These are phyloP conservation scores for Tripterygium wilfordii DNA, from an alignment of 177 flowering plant species.

Conservation along the genomic window DNA sequence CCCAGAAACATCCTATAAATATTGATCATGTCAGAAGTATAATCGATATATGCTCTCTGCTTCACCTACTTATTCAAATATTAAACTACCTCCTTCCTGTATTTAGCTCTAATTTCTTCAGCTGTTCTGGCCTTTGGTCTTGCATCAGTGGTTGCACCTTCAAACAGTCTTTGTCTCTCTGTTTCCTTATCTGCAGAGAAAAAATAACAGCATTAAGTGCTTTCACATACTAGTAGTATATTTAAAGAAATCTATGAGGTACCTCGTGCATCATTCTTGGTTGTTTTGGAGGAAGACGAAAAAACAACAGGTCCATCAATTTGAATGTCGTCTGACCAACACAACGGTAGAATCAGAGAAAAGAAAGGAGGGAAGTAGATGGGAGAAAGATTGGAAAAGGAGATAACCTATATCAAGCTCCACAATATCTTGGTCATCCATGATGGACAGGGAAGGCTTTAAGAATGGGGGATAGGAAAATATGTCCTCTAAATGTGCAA, in stretches of 20 bases:
- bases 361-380: not conserved
- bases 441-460: slow-evolving; percentile 19
- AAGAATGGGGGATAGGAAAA: slow-evolving; percentile 53
- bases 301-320: slow-evolving; percentile 53
- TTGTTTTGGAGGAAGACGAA: slow-evolving; percentile 29
- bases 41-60: not conserved
- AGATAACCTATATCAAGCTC: slow-evolving; percentile 45
- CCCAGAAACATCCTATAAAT: slow-evolving; percentile 62
- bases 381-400: not conserved
- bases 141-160: slow-evolving; percentile 46
- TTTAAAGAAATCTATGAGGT: slow-evolving; percentile 1
- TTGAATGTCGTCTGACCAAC: slow-evolving; percentile 75
- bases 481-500: slow-evolving; percentile 43
- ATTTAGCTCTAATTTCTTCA: slow-evolving; percentile 84
- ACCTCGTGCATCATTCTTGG: slow-evolving; percentile 36
- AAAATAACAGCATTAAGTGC: not conserved
- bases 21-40: slow-evolving; percentile 12
- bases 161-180: slow-evolving; percentile 62
- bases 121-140: slow-evolving; percentile 64
- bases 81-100: slow-evolving; percentile 48
- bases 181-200: slow-evolving; percentile 37
- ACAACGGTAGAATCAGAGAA: slow-evolving; percentile 3
- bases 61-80: not conserved
- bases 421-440: slow-evolving; percentile 24
- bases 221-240: slow-evolving; percentile 2